Percentiles rank a stretch among this genome's conserved stretches.
Evolutionary conservation across 108 stramenopile species (phyloP).

Genomic region (Cyclotella distinguenda): DNA sequence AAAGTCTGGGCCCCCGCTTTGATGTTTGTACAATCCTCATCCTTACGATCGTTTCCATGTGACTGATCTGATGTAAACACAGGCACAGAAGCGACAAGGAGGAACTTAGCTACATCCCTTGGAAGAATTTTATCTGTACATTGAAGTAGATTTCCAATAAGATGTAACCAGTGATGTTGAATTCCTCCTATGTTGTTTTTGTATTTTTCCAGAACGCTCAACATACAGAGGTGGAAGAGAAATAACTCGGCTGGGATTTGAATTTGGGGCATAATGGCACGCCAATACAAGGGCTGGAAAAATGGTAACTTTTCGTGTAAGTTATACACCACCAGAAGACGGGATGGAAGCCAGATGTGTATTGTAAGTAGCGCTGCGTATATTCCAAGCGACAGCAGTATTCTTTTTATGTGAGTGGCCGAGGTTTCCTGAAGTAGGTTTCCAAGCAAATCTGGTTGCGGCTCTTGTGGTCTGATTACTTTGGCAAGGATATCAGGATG

Average conservation of each 20-base stretch:
- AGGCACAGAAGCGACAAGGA: constrained; percentile 46
- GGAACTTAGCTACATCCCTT: constrained; percentile 56
- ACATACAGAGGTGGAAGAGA: constrained; percentile 90
- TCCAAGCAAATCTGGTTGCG: constrained; percentile 93
- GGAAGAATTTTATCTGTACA: constrained; percentile 71
- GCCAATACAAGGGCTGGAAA: constrained; percentile 73
- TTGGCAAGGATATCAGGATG: constrained; percentile 90
- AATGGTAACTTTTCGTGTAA: constrained; percentile 50
- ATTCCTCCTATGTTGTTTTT: constrained; percentile 80
- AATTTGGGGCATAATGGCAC: constrained; percentile 78
- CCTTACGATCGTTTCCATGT: background rate
- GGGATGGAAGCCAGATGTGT: constrained; percentile 71
- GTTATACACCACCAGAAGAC: constrained; percentile 43
- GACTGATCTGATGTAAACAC: constrained; percentile 45
- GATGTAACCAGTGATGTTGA: constrained; percentile 76
- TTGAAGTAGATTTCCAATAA: constrained; percentile 56
- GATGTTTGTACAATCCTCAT: constrained; percentile 9
- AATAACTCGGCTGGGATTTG: constrained; percentile 93
- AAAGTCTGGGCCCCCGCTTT: background rate
- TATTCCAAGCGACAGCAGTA: constrained; percentile 70
- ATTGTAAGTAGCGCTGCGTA: constrained; percentile 64
- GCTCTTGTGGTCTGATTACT: constrained; percentile 95
- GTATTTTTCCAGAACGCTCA: constrained; percentile 83
- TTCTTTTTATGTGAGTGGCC: constrained; percentile 81
- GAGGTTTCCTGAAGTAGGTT: constrained; percentile 89